A percentile compares a stretch with the other conserved stretches of the same genome.
Conservation (phyloP, 2,329 filamentous ascomycete species). For the Neonectria hederae region DNA sequence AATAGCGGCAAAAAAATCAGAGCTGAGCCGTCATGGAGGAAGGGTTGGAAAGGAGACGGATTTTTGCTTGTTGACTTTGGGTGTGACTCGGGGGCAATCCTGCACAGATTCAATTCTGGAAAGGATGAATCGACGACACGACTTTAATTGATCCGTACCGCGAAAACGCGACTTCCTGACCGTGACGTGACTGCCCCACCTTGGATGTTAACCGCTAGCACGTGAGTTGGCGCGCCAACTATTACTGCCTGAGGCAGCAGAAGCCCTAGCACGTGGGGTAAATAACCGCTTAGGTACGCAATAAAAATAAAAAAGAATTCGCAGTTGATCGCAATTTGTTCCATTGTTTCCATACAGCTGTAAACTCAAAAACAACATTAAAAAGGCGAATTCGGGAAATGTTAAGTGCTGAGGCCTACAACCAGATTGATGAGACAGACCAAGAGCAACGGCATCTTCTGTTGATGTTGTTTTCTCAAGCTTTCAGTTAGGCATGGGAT, state of each 20-base stretch:
- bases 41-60: conserved; percentile 22
- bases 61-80: conserved; percentile 15
- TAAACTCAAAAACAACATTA: too few relatives aligned
- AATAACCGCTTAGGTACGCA: too few relatives aligned
- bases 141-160: conserved; percentile 42
- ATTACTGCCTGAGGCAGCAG: conserved; percentile 2
- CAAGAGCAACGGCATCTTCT: too few relatives aligned
- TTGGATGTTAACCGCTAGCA: conserved; percentile 37
- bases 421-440: too few relatives aligned
- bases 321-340: too few relatives aligned
- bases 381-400: too few relatives aligned
- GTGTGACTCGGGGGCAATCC: conserved; percentile 26
- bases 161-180: conserved; percentile 46
- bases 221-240: conserved; percentile 42
- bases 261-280: too few relatives aligned
- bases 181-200: conserved; percentile 52
- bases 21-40: conserved; percentile 26
- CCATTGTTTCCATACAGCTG: too few relatives aligned
- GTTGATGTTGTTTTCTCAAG: too few relatives aligned
- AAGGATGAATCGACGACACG: conserved; percentile 38
- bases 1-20: conserved; percentile 1
- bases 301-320: too few relatives aligned
- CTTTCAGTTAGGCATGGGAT: too few relatives aligned
- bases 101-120: conserved; percentile 17
- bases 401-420: too few relatives aligned